phyloP scores from a whole-genome alignment of 768 basidiomycete genomes.

The Boletus sp. region DNA sequence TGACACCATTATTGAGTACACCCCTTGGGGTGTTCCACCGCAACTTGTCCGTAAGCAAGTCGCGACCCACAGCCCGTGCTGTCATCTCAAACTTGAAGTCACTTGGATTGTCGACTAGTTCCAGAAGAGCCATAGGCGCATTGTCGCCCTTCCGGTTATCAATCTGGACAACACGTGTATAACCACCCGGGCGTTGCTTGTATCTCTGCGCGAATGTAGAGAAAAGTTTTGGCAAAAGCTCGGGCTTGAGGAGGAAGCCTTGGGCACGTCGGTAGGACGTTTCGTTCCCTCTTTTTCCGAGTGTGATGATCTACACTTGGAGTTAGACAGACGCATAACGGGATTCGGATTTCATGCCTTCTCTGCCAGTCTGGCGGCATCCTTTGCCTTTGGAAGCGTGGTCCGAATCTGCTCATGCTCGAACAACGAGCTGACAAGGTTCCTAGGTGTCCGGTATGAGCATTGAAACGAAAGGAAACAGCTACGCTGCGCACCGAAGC shows the following conservation, averaged over 20 bases:
- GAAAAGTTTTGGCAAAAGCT: conserved; percentile 81
- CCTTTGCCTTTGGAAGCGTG: conserved; percentile 92
- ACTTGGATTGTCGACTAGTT: conserved; percentile 91
- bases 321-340: conserved; percentile 2
- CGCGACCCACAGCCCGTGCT: conserved; percentile 84
- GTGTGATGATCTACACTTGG: conserved; percentile 71
- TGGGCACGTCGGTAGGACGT: conserved; percentile 70
- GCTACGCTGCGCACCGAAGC: conserved; percentile 61
- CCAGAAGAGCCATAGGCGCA: conserved; percentile 87
- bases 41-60: conserved; percentile 61
- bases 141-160: conserved; percentile 92
- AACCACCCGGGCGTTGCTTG: conserved; percentile 80
- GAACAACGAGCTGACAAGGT: conserved; percentile 90
- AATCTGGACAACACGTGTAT: conserved; percentile 90
- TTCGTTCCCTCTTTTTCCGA: conserved; percentile 82
- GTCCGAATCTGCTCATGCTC: conserved; percentile 96
- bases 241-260: conserved; percentile 73
- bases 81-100: conserved; percentile 90
- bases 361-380: conserved; percentile 87
- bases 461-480: not conserved
- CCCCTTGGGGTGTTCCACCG: conserved; percentile 41
- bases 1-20: conserved; percentile 52
- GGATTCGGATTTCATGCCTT: conserved; percentile 51
- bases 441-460: conserved; percentile 46
- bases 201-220: conserved; percentile 79